phyloP scores from a whole-genome alignment of 2,329 filamentous ascomycete genomes.

The Intubia oerlemansii region DNA sequence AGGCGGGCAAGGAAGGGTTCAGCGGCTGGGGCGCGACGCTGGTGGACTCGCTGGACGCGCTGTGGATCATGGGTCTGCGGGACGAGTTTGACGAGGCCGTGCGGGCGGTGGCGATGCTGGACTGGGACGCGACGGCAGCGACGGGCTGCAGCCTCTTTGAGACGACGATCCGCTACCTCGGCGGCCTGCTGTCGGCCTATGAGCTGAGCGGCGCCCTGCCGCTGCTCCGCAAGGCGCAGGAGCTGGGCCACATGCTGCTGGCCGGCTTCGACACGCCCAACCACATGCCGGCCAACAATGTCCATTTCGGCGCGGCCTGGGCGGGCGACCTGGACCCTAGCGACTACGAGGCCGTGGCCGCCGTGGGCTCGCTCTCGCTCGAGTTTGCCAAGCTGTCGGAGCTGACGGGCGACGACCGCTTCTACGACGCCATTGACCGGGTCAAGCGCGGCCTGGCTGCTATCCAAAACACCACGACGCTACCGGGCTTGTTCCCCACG shows the following conservation, averaged over 20 bases:
- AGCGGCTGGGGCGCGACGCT: conserved; percentile 80
- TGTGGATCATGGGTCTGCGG: conserved; percentile 69
- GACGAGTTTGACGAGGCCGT: conserved; percentile 64
- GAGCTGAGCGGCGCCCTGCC: conserved; percentile 22
- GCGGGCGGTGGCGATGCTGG: conserved; percentile 48
- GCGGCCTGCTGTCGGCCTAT: conserved; percentile 12
- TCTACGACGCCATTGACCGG: conserved; percentile 55
- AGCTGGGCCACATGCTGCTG: conserved; percentile 45
- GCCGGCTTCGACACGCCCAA: conserved; percentile 47
- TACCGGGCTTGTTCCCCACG: conserved; percentile 60
- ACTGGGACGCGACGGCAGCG: conserved; percentile 37
- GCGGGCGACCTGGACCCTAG: background rate
- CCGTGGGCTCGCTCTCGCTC: conserved; percentile 41
- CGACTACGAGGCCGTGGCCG: conserved; percentile 11
- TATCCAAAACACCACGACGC: conserved; percentile 43
- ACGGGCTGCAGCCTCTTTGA: conserved; percentile 14
- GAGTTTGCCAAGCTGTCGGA: conserved; percentile 53
- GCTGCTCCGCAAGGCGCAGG: conserved; percentile 38
- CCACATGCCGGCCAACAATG: conserved; percentile 31
- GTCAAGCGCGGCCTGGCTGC: conserved; percentile 49
- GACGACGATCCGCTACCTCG: conserved; percentile 14
- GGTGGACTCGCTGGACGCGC: conserved; percentile 61
- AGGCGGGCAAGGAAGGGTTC: conserved; percentile 55
- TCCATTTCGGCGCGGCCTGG: conserved; percentile 1
- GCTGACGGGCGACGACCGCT: conserved; percentile 44